These are phyloP conservation scores for Zymoseptoria passerinii DNA, from an alignment of 2,329 filamentous ascomycete species.

Conservation along the genomic window DNA sequence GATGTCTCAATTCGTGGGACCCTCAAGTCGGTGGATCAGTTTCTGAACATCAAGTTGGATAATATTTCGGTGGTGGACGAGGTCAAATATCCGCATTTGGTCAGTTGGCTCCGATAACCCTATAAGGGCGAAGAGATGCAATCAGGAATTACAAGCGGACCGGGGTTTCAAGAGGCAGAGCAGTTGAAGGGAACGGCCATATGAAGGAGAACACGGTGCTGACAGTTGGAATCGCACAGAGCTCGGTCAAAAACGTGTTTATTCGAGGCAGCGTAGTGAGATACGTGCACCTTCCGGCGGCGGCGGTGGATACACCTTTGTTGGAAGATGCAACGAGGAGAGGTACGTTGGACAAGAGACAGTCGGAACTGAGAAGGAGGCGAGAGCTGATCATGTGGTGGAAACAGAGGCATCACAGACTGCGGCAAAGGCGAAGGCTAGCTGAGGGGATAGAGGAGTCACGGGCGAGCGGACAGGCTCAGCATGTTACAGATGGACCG, in stretches of 20 bases:
- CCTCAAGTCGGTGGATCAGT: conserved; percentile 91
- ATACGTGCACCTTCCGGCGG: conserved; percentile 80
- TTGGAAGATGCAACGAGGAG: conserved; percentile 85
- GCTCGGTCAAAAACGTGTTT: conserved; percentile 89
- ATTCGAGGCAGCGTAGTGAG: conserved; percentile 87
- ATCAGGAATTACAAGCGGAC: background rate
- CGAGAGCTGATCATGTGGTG: background rate
- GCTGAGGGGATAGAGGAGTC: background rate
- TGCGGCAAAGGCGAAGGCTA: conserved; percentile 29
- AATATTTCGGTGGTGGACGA: conserved; percentile 90
- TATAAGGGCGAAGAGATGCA: background rate
- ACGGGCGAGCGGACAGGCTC: background rate
- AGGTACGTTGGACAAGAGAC: conserved; percentile 44
- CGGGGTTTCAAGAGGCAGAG: background rate
- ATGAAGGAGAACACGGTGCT: conserved; percentile 1
- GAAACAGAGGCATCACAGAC: conserved; percentile 27
- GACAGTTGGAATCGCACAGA: conserved; percentile 34
- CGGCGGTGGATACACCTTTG: conserved; percentile 74
- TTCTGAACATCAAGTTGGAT: conserved; percentile 94
- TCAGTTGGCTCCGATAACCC: conserved; percentile 33
- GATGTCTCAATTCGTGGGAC: conserved; percentile 95
- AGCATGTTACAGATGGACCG: background rate
- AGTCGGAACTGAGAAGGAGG: background rate
- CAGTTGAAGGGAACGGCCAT: background rate
- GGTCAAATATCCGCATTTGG: conserved; percentile 87